A percentile compares a stretch with the other conserved stretches of the same genome.
These are phyloP conservation scores for Morella rubra DNA, from an alignment of 306 rosid species.

Conservation along the genomic window DNA sequence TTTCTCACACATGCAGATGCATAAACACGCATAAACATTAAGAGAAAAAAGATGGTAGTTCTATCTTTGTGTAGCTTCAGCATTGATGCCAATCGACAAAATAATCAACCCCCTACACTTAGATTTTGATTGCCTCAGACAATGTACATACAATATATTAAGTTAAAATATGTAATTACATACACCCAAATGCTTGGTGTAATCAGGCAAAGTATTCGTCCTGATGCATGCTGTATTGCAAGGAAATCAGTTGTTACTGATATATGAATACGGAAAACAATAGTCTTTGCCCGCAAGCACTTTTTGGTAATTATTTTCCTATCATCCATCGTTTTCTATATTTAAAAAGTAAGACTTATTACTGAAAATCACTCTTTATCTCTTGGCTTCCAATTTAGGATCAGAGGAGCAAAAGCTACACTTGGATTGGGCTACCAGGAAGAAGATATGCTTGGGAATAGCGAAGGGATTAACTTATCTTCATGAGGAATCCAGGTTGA, in stretches of 20 bases:
- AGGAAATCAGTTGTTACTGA: constrained; percentile 41
- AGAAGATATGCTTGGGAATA: constrained; percentile 61
- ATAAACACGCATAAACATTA: neutral
- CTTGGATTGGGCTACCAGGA: constrained; percentile 67
- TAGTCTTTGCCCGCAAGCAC: constrained; percentile 52
- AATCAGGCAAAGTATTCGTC: too few relatives aligned
- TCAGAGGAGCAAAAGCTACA: constrained; percentile 24
- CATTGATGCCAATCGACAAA: too few relatives aligned
- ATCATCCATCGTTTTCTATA: neutral
- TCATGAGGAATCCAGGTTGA: constrained; percentile 76
- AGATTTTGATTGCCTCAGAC: too few relatives aligned
- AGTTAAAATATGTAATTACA: too few relatives aligned
- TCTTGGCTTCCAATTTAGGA: constrained; percentile 30
- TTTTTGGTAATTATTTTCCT: constrained; percentile 40
- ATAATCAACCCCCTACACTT: too few relatives aligned
- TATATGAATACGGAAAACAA: constrained; percentile 64
- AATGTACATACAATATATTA: too few relatives aligned
- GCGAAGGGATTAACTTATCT: constrained; percentile 76
- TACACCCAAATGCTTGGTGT: too few relatives aligned
- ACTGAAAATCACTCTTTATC: neutral
- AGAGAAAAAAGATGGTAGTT: neutral
- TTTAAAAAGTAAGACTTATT: neutral
- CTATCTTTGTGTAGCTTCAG: neutral
- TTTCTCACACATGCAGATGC: neutral
- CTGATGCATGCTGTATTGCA: constrained; percentile 56